A percentile compares a stretch with the other conserved stretches of the same genome.
phyloP scores from a whole-genome alignment of 116 monocot genomes.

The Posidonia oceanica region DNA sequence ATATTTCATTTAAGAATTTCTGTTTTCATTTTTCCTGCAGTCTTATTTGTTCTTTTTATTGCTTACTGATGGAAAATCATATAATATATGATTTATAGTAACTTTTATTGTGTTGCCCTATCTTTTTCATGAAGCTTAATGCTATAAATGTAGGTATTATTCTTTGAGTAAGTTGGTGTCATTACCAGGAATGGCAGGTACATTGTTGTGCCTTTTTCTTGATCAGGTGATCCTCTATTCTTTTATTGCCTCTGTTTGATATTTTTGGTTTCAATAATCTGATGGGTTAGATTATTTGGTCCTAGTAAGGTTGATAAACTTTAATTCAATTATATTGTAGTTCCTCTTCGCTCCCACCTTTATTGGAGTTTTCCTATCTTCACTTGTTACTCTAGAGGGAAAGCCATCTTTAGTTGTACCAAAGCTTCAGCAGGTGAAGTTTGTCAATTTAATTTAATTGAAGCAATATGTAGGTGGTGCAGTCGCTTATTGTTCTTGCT shows the following conservation, averaged over 20 bases:
- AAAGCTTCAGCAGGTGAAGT: constrained; percentile 76
- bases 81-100: not conserved
- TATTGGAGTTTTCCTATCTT: constrained; percentile 63
- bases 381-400: constrained; percentile 74
- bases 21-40: not conserved
- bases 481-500: constrained; percentile 8
- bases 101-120: not conserved
- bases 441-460: constrained; percentile 5
- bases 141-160: constrained; percentile 55
- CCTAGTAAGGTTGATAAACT: not conserved
- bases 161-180: constrained; percentile 70
- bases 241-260: not conserved
- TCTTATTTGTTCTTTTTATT: not conserved
- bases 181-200: constrained; percentile 50
- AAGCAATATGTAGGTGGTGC: not conserved
- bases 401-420: constrained; percentile 74
- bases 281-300: not conserved
- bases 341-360: constrained; percentile 89
- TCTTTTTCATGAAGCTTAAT: not conserved
- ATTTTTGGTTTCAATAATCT: not conserved
- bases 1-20: not conserved
- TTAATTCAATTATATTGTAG: constrained; percentile 19
- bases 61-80: not conserved
- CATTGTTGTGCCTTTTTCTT: constrained; percentile 66
- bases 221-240: constrained; percentile 57